phyloP scores from a whole-genome alignment of 805 yeast genomes.

The Candida patagonica region DNA sequence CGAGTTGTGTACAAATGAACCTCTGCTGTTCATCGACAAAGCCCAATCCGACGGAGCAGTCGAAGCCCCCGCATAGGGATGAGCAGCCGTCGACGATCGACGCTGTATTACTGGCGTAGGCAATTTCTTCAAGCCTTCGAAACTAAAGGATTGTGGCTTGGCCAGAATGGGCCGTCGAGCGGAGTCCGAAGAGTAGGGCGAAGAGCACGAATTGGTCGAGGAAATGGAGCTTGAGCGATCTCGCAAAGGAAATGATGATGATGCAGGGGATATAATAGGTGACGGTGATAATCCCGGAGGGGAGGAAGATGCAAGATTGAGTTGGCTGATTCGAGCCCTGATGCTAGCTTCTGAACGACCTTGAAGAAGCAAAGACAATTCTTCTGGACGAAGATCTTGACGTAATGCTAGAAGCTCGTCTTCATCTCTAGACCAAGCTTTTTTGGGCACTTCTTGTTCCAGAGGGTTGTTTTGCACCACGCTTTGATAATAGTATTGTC shows the following conservation, averaged over 20 bases:
- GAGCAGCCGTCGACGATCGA: background rate
- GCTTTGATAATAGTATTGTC: background rate
- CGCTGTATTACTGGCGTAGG: constrained; percentile 3
- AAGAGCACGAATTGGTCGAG: constrained; percentile 1
- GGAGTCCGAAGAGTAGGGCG: background rate
- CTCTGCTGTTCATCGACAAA: background rate
- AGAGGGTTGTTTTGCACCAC: background rate
- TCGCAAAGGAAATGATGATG: constrained; percentile 1
- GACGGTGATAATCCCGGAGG: constrained; percentile 1
- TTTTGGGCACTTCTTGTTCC: background rate
- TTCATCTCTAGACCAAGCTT: constrained; percentile 49
- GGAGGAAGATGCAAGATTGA: background rate
- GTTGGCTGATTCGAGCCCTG: constrained; percentile 7
- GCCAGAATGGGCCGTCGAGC: constrained; percentile 4
- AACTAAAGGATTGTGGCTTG: constrained; percentile 1
- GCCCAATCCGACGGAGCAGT: constrained; percentile 1
- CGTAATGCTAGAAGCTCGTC: constrained; percentile 50
- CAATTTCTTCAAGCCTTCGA: constrained; percentile 1
- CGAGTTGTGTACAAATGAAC: too few species aligned
- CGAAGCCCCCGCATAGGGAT: constrained; percentile 1
- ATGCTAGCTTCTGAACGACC: constrained; percentile 69
- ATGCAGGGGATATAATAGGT: constrained; percentile 6
- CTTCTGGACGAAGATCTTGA: constrained; percentile 58
- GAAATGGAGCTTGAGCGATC: background rate
- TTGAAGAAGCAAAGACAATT: constrained; percentile 63